phyloP scores from a whole-genome alignment of 108 stramenopile species.

The Skeletonema marinoi region DNA sequence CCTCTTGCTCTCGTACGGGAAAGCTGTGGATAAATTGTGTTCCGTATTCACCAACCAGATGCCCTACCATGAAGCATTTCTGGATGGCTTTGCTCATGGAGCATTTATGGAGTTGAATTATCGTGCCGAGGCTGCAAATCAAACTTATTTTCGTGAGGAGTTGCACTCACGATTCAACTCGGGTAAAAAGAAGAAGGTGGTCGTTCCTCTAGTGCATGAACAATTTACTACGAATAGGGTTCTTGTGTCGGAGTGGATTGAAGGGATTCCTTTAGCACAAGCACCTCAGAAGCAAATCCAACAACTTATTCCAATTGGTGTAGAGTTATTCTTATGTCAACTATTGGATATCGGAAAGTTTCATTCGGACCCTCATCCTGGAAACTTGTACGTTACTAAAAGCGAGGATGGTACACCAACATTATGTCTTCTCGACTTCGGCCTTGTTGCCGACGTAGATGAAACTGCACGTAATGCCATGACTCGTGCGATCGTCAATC shows the following conservation, averaged over 20 bases:
- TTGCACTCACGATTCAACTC: slow-evolving; percentile 30
- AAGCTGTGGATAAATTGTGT: slow-evolving; percentile 60
- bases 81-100: slow-evolving; percentile 36
- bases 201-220: slow-evolving; percentile 34
- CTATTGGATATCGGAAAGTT: slow-evolving; percentile 85
- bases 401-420: slow-evolving; percentile 37
- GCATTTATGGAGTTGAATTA: slow-evolving; percentile 66
- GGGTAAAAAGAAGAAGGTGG: slow-evolving; percentile 20
- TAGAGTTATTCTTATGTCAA: slow-evolving; percentile 84
- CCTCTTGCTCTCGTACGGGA: slow-evolving; percentile 63
- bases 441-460: slow-evolving; percentile 78
- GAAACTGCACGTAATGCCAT: slow-evolving; percentile 58
- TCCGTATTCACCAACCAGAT: slow-evolving; percentile 63
- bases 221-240: slow-evolving; percentile 46
- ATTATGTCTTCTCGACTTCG: slow-evolving; percentile 87
- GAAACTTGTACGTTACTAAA: slow-evolving; percentile 72
- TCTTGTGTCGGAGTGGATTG: slow-evolving; percentile 70
- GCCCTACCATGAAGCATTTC: slow-evolving; percentile 41
- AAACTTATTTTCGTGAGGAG: slow-evolving; percentile 50
- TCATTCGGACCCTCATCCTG: slow-evolving; percentile 86
- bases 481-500: slow-evolving; percentile 86
- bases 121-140: slow-evolving; percentile 53
- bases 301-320: slow-evolving; percentile 82
- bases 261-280: slow-evolving; percentile 74
- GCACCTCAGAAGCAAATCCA: slow-evolving; percentile 58